A percentile compares a stretch with the other conserved stretches of the same genome.
phyloP scores from a whole-genome alignment of 129 eudicot genomes.

The Arctium lappa region DNA sequence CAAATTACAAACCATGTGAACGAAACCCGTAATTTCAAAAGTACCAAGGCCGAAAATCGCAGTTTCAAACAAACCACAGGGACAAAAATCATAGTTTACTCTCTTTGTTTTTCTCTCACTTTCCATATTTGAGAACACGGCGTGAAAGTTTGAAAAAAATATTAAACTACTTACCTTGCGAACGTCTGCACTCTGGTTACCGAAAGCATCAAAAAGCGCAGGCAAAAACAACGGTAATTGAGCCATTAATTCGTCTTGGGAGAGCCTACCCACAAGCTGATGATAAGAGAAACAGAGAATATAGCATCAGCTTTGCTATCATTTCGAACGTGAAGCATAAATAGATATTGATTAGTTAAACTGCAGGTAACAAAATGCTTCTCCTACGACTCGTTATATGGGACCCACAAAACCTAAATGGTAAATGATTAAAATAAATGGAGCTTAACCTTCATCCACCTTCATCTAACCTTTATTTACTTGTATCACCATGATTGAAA shows the following conservation, averaged over 20 bases:
- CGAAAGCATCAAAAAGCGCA: conserved; percentile 92
- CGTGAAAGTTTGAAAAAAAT: not conserved
- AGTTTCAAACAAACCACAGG: too few relatives aligned
- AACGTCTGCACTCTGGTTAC: conserved; percentile 97
- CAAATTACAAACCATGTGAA: too few relatives aligned
- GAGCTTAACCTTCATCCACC: too few relatives aligned
- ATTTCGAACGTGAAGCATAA: not conserved
- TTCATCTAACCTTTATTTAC: too few relatives aligned
- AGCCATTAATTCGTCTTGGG: conserved; percentile 78
- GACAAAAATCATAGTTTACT: too few relatives aligned
- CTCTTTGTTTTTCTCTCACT: too few relatives aligned
- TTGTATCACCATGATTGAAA: too few relatives aligned
- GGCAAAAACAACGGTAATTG: conserved; percentile 90
- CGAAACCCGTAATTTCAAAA: too few relatives aligned
- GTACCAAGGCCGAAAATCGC: not conserved
- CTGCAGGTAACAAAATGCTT: not conserved
- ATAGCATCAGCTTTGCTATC: not conserved
- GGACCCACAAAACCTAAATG: not conserved
- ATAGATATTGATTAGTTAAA: too few relatives aligned
- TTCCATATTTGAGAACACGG: not conserved
- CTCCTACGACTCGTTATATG: not conserved
- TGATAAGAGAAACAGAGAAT: not conserved
- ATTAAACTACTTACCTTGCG: conserved; percentile 60
- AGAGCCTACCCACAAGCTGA: conserved; percentile 92
- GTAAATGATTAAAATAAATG: too few relatives aligned